phyloP scores from a whole-genome alignment of 371 early-diverging fungal species.

The Circinella umbellata region DNA sequence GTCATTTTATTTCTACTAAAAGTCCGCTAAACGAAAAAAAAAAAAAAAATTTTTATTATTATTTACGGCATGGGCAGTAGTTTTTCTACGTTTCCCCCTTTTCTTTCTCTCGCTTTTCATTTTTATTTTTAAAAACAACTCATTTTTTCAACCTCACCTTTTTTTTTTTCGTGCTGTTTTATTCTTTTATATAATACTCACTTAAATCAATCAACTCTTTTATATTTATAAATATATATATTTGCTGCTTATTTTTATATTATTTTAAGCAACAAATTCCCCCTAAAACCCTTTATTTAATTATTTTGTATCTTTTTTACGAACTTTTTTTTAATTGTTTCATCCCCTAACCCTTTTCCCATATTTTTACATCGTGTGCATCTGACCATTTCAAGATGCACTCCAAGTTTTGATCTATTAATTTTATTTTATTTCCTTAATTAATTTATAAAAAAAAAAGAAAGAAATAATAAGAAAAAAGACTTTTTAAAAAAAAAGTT shows the following conservation, averaged over 20 bases:
- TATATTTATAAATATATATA: neutral
- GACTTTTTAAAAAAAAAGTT: conserved; percentile 11
- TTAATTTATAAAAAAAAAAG: conserved; percentile 18
- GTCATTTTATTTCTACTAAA: too few relatives aligned
- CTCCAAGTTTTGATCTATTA: conserved; percentile 24
- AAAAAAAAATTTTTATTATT: too few relatives aligned
- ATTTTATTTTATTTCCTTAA: conserved; percentile 11
- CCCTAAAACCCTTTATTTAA: neutral
- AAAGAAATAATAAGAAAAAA: conserved; percentile 11
- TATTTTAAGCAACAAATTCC: neutral
- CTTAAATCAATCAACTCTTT: neutral
- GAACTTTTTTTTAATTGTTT: neutral
- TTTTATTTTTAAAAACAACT: too few relatives aligned
- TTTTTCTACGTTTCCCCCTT: too few relatives aligned
- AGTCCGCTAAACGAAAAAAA: too few relatives aligned
- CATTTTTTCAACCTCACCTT: too few relatives aligned
- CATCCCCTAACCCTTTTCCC: neutral
- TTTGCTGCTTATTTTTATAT: neutral
- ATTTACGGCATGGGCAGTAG: too few relatives aligned
- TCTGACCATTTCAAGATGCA: conserved; percentile 30
- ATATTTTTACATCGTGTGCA: conserved; percentile 21
- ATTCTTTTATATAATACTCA: neutral
- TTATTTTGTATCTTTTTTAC: neutral
- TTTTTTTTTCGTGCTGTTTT: neutral
- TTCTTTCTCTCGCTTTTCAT: too few relatives aligned